Conservation (phyloP, 2,329 filamentous ascomycete species). For the Beauveria brongniartii region DNA sequence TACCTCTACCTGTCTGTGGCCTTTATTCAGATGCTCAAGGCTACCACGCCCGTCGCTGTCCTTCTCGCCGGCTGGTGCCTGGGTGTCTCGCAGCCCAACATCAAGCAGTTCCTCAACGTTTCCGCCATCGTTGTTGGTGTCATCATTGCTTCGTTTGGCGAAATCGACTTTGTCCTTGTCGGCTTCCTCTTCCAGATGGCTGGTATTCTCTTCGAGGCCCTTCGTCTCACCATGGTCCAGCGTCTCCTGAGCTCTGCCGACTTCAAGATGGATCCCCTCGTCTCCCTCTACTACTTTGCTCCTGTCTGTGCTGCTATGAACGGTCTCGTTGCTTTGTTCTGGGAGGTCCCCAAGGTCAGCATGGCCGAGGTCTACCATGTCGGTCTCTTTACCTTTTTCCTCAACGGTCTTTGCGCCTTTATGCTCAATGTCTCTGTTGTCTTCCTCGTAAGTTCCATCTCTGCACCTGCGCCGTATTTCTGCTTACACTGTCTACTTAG, state of each 20-base stretch:
- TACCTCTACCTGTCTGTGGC: slow-evolving; percentile 93
- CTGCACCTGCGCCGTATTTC: slow-evolving; percentile 14
- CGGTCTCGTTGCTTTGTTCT: slow-evolving; percentile 61
- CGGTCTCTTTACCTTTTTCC: slow-evolving; percentile 62
- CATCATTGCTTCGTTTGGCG: slow-evolving; percentile 86
- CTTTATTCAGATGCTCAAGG: slow-evolving; percentile 99
- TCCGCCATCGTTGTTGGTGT: slow-evolving; percentile 93
- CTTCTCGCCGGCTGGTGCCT: slow-evolving; percentile 83
- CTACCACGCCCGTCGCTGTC: slow-evolving; percentile 89
- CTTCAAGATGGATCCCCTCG: slow-evolving; percentile 90
- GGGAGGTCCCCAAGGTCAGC: slow-evolving; percentile 62
- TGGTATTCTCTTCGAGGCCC: slow-evolving; percentile 74
- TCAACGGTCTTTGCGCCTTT: slow-evolving; percentile 73
- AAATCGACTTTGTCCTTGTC: slow-evolving; percentile 83
- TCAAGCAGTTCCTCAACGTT: slow-evolving; percentile 86
- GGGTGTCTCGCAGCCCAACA: slow-evolving; percentile 72
- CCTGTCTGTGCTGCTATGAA: slow-evolving; percentile 81
- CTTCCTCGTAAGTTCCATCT: slow-evolving; percentile 24
- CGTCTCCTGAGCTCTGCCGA: slow-evolving; percentile 64
- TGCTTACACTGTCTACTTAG: slow-evolving; percentile 63
- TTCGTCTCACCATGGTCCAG: slow-evolving; percentile 78
- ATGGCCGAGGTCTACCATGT: slow-evolving; percentile 66
- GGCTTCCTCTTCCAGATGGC: slow-evolving; percentile 73
- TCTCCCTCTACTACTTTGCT: slow-evolving; percentile 85
- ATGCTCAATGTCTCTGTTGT: slow-evolving; percentile 79